phyloP scores from a whole-genome alignment of 208 protist species.

The Leishmania gerbilli region DNA sequence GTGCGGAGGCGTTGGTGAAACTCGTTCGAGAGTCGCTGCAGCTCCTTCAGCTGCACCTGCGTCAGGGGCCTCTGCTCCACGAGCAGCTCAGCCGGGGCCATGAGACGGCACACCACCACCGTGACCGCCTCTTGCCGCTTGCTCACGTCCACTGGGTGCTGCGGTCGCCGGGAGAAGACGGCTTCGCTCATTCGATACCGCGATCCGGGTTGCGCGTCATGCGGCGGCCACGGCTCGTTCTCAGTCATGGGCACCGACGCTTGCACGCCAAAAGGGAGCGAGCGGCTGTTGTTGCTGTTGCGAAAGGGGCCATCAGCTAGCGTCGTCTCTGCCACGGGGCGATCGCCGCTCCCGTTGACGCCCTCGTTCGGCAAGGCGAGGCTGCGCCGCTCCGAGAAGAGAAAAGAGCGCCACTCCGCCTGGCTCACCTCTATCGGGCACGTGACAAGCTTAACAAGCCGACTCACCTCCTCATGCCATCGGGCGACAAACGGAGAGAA shows the following conservation, averaged over 20 bases:
- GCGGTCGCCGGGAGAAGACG: constrained; percentile 13
- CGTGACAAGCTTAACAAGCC: constrained; percentile 4
- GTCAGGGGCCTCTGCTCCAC: constrained; percentile 1
- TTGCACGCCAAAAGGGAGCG: neutral
- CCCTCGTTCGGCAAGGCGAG: neutral
- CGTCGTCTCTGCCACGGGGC: neutral
- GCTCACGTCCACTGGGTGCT: constrained; percentile 15
- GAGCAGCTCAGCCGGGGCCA: constrained; percentile 5
- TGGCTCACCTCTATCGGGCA: constrained; percentile 11
- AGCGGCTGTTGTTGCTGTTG: neutral
- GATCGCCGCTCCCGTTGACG: neutral
- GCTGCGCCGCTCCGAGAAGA: constrained; percentile 3
- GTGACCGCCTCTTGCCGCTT: constrained; percentile 23
- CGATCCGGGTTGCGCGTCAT: neutral
- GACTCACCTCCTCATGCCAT: constrained; percentile 21
- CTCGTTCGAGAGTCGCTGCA: constrained; percentile 14
- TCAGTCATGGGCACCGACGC: neutral
- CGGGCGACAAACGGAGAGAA: neutral
- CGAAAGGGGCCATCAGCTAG: neutral
- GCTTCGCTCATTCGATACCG: constrained; percentile 3
- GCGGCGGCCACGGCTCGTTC: constrained; percentile 1
- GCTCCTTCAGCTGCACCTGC: constrained; percentile 8
- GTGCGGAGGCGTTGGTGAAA: constrained; percentile 26
- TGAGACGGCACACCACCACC: constrained; percentile 29
- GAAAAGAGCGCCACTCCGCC: constrained; percentile 10